Base-by-base conservation (phyloP, 768 basidiomycete genomes). In the Leucocoprinus leucothites region DNA sequence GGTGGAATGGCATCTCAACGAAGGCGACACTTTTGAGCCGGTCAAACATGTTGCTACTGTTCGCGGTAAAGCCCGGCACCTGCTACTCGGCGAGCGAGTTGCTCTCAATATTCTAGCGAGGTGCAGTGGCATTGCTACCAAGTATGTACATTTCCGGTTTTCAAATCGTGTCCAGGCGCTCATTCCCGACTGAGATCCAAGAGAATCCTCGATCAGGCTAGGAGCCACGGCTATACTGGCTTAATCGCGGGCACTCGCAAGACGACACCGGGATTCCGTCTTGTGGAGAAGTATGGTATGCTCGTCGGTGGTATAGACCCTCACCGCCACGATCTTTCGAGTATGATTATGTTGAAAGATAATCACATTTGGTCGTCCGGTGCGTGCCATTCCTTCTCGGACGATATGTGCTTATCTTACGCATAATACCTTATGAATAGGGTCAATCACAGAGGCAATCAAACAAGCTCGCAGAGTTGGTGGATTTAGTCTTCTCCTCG, bases 331-430 rank as follows among this genome's bases (percentile, higher is more conserved):
- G 95, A 98, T 69, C 79, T 98, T n/a, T 94, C 91, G 25, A 91
- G 90, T 67, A 98, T 99, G 97, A 95, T 99, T 65, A 99, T 99
- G 97, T 83, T 99, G 64, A 98, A 98, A 71, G 97, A 99, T 64
- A 99, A 99, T 67, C 97, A 99, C 67, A 91, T 98, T 66, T 98
- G 94, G 95, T 96, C 94, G 2, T 90, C 87, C 41, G 94, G 94
- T 87, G 65, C 58, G 78, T 41, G 35, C 31, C 51, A 9, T 22
- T n/a, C 46, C 55, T 41, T 60, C 31, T 60, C 25, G 35, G 38
- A 22, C 34, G 56, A 38, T 28, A n/a, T 13, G n/a, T 8, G 21
- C 46, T 42, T 49, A 57, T 44, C 57, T 60, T 43, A 57, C 42
- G 36, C 36, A 31, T 31, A 11, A 5, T 11, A 36, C 13, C 13